Evolutionary conservation across 257 asterid species (phyloP).

Genomic region (Agastache rugosa): DNA sequence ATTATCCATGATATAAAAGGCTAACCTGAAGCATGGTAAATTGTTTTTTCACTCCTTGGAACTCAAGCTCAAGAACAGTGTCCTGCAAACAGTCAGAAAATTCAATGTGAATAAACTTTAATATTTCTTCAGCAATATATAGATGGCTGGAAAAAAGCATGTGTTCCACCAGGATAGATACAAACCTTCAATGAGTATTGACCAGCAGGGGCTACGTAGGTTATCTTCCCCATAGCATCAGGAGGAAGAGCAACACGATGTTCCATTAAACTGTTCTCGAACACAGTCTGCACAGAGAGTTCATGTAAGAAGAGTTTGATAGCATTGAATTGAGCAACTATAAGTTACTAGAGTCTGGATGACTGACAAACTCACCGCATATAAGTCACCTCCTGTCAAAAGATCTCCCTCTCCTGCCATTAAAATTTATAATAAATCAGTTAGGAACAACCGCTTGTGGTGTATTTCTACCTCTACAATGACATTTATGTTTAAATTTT

Average conservation of each 20-base stretch:
- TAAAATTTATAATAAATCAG: conserved; percentile 28
- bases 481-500: background rate
- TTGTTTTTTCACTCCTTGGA: conserved; percentile 92
- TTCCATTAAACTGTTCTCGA: conserved; percentile 87
- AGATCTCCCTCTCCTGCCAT: conserved; percentile 92
- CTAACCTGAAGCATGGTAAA: conserved; percentile 97
- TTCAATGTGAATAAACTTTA: conserved; percentile 23
- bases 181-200: conserved; percentile 90
- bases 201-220: conserved; percentile 92
- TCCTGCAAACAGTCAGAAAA: conserved; percentile 64
- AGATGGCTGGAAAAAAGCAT: conserved; percentile 15
- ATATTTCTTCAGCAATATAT: background rate
- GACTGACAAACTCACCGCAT: conserved; percentile 73
- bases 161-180: conserved; percentile 31
- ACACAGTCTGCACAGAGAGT: conserved; percentile 66
- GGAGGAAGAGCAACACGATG: conserved; percentile 96
- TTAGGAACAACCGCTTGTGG: conserved; percentile 15
- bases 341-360: conserved; percentile 25
- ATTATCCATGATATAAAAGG: conserved; percentile 28
- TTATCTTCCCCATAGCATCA: conserved; percentile 95
- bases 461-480: conserved; percentile 23
- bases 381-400: conserved; percentile 92
- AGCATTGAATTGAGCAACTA: conserved; percentile 20
- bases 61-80: conserved; percentile 98
- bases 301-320: conserved; percentile 7